Evolutionary conservation across 1,139 yeast species (phyloP).

Genomic region (Sporopachydermia cereana): DNA sequence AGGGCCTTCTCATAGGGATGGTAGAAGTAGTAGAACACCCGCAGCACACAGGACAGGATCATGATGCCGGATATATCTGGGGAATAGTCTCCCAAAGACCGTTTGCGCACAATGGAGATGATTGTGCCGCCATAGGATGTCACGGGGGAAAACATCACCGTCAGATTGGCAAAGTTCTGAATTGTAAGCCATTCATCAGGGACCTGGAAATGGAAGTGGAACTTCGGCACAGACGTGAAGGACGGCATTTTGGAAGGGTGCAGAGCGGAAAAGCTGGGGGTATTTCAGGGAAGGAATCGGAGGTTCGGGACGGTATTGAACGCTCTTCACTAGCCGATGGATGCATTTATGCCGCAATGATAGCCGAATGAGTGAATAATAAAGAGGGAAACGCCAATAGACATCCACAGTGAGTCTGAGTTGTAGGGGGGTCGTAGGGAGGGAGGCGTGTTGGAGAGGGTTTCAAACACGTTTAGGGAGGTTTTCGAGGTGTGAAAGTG

Average conservation of each 20-base stretch:
- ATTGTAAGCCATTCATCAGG: slow-evolving; percentile 34
- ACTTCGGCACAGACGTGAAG: slow-evolving; percentile 36
- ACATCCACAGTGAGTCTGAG: too few relatives aligned
- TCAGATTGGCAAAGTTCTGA: slow-evolving; percentile 17
- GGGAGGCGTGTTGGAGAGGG: too few relatives aligned
- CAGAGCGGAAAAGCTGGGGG: too few relatives aligned
- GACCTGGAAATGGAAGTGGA: slow-evolving; percentile 32
- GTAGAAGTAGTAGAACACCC: slow-evolving; percentile 66
- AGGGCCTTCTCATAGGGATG: slow-evolving; percentile 71
- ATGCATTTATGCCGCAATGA: too few relatives aligned
- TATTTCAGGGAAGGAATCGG: too few relatives aligned
- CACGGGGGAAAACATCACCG: slow-evolving; percentile 50
- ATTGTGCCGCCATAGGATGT: slow-evolving; percentile 82
- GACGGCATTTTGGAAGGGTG: slow-evolving; percentile 39
- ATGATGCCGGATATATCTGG: slow-evolving; percentile 86
- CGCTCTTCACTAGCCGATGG: too few relatives aligned
- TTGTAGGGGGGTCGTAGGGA: too few relatives aligned
- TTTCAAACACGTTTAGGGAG: too few relatives aligned
- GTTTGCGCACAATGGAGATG: slow-evolving; percentile 47
- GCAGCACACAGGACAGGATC: slow-evolving; percentile 63
- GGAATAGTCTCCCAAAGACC: slow-evolving; percentile 69
- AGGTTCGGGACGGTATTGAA: too few relatives aligned
- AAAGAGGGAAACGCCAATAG: too few relatives aligned
- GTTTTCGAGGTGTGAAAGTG: too few relatives aligned
- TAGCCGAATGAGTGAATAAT: too few relatives aligned